Base-by-base conservation (phyloP, 805 yeast genomes). In the Brettanomyces bruxellensis region DNA sequence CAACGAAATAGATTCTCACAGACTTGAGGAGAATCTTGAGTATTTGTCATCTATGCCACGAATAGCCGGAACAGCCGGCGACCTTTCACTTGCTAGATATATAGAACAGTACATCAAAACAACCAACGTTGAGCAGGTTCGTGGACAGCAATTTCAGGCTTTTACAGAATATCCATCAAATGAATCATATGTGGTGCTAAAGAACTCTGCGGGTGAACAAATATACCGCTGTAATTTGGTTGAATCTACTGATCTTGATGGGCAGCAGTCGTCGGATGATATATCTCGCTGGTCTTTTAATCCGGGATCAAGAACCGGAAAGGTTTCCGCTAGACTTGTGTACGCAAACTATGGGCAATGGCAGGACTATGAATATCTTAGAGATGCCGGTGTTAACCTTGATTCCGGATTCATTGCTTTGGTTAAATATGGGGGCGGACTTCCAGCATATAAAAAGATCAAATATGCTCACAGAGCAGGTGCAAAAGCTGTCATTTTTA, bases 41-140 rank as follows among this genome's bases (percentile, higher is more conserved):
- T 86, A 86, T 55, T 59, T 88, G 24, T 79, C 90, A 25, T 75
- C 85, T 6, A 78, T 88, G 79, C 88, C 95, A 3, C 97, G 89
- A 60, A 64, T 83, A 52, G 79, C 96, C 0, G 98, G 98, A 3
- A 83, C 97, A 2, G 76, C 79, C 13, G 98, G 95, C 18, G 96
- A 88, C 61, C 63, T 79, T 49, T 75, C 91, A 0, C 65, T 89
- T 35, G 81, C 88, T 2, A 70, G 74, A 48, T 88, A 82, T 58
- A 69, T 90, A 13, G 71, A 77, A 49, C 75, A 74, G 24, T 75
- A 76, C 43, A 78, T 85, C 64, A 59, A 64, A 23, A 73, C 78
- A 45, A 77, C 80, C 51, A 85, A 86, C 2, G 50, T 89, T 22
- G 65, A 67, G 28, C 49, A 64, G 3, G 72, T 78, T 4, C 80